Base-by-base conservation (phyloP, 495 filamentous ascomycete genomes). In the Penicillium nucicola region DNA sequence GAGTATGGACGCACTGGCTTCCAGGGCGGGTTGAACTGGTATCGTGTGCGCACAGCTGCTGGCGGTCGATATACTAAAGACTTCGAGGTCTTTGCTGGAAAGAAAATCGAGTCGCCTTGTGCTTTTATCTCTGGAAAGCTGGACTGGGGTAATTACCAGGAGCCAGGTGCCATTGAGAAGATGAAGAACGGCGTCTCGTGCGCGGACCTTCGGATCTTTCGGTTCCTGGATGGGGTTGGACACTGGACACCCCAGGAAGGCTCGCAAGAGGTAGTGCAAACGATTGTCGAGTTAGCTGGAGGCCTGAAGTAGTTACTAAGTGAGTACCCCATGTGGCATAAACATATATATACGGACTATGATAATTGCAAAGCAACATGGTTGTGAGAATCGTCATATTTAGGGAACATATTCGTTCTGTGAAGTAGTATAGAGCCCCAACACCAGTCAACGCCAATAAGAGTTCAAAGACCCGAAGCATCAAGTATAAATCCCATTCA, bases 21-120 rank as follows among this genome's bases (percentile, higher is more conserved):
- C 62, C 84, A 87, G 65, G 84, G 85, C 2, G 84, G 75, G 0
- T 58, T 88, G 62, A 88, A 86, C 53, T 87, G 84, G 84, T 89
- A 87, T 56, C 75, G 83, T 3, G 77, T 78, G 14, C 69, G 71
- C 43, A 87, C 78, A 6, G 76, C 75, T 45, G 66, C 76, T 14
- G 71, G 68, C 13, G 64, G 71, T 7, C 48, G 45, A 5, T 65
- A 63, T 30, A 65, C 55, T 3, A 65, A 67, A 39, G 85, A 88
- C 50, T 56, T 83, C 45, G 72, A 81, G 17, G 57, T 82, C 1
- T 87, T 83, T 62, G 76, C 82, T 0, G 83, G 83, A 1, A 77
- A 73, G 69, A 81, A 77, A 61, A 80, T 89, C 20, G 81, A 86
- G 54, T 75, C 82, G 19, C 84, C 84, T 5, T 72, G 74, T 42